Evolutionary conservation across 208 protist genomes (phyloP), one percentile per base, ranked within the genome.

Genomic region (Trypanosoma brucei): DNA sequence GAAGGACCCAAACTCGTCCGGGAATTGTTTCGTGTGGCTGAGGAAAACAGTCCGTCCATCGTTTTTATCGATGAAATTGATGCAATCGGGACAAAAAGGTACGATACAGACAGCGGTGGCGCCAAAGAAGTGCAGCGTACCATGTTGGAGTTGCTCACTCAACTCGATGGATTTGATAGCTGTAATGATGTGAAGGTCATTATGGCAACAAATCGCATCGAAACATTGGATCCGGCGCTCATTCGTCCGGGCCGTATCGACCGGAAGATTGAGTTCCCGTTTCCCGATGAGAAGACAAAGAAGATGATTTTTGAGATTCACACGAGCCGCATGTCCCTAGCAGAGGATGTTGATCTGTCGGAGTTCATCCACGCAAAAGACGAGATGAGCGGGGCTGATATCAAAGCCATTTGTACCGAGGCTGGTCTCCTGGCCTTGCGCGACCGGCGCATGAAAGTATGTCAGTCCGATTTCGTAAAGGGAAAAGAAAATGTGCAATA

Each of bases 11-110:
- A 99, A 85, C 83, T 99, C 8, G 98, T 99, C 36, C 87, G 98
- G 49, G 97, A 99, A 76, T 78, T 99, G n/a, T 99, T 99, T 83
- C 88, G 97, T 58, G 96, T 99, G 3, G 98, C 99, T 1, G 97
- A 99, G 75, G 98, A 99, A 70, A 91, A 96, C 68, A 88, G 97
- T 8, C 99, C 99, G 3, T 93, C 97, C 34, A 99, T 99, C 75
- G 98, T 99, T 49, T 99, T 99, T 86, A 99, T 99, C 75, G 99
- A 99, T 79, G 99, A 99, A 75, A 99, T 99, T 66, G 99, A 99
- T 83, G 99, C 99, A 9, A 98, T 99, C 55, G 99, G 99, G 48
- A 99, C 97, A 35, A 99, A 99, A 83, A 81, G 97, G 45, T 99
- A 99, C 83, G 98, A 99, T 66, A 91, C 97, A 13, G 96, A 95